Base-by-base conservation (phyloP, 2,329 filamentous ascomycete species). In the Xylaria sp. region DNA sequence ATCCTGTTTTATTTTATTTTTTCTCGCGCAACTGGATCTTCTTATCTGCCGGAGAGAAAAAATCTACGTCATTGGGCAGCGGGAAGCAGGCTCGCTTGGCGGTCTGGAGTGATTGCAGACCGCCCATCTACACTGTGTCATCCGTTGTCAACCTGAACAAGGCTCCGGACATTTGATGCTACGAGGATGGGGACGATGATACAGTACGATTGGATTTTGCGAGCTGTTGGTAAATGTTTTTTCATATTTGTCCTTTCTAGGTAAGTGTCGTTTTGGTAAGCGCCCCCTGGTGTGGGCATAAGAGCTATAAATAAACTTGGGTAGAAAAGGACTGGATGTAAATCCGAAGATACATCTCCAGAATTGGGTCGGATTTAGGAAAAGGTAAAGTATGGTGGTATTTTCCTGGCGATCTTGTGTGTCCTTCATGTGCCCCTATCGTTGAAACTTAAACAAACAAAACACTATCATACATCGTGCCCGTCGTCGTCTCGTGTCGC, bases 381-480 rank as follows among this genome's bases (percentile, higher is more conserved):
- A 63, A 41, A 57, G 46, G 53, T 56, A 66, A 66, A 68, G 66
- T 57, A 64, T 68, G 66, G 66, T 68, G 32, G 41, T 61, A 65
- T 65, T 68, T 58, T 43, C 45, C 48, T 60, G 48, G 55, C 59
- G 59, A 30, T 48, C 58, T 52, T 23, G 23, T 63, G 63, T 66
- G 30, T 52, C 56, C 52, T 56, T 34, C 30, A 23, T 55, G 34
- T 56, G 66, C 58, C 62, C 52, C 39, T 60, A 46, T 60, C 64
- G 30, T 48, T 65, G 41, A 52, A 43, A 12, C 2, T 23, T 1
- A 55, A 52, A 58, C 7, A 43, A 20, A 28, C 23, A 39, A 41
- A 58, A 64, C 50, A 66, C 62, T 70, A 66, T 71, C 68, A 70
- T 70, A 72, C 70, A 72, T 72, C 66, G 50, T 70, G 63, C 43